Conservation (phyloP, 768 basidiomycete genomes). For the Naganishia vaughanmartiniae region DNA sequence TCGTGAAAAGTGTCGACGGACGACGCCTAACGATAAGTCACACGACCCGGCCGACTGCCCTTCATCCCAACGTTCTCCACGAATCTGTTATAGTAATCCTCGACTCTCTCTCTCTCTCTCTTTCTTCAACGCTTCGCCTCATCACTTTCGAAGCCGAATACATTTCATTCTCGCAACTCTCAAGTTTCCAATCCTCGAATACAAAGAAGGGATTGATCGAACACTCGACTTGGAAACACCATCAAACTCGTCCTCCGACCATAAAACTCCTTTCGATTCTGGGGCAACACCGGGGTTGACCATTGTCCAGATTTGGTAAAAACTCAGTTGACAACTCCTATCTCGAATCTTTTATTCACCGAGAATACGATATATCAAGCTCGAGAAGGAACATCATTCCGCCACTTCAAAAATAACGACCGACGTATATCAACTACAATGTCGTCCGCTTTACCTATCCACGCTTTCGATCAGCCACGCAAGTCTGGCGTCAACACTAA, state of each 20-base stretch:
- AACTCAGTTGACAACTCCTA: too few relatives aligned
- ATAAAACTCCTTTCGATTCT: neutral
- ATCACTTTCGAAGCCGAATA: too few relatives aligned
- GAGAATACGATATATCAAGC: conserved; percentile 8
- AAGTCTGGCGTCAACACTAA: conserved; percentile 1
- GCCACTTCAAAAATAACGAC: neutral
- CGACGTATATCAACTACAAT: neutral
- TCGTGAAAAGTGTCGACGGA: neutral
- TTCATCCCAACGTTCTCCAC: neutral
- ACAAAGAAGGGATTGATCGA: conserved; percentile 7
- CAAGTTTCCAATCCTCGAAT: neutral
- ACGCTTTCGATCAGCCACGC: conserved; percentile 13
- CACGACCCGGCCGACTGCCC: neutral
- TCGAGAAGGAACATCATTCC: neutral
- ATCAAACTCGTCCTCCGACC: neutral
- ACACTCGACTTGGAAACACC: conserved; percentile 13
- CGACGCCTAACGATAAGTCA: neutral
- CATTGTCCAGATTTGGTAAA: neutral
- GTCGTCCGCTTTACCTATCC: conserved; percentile 18
- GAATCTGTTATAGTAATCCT: neutral
- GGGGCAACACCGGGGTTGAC: conserved; percentile 1
- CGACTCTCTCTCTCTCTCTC: neutral
- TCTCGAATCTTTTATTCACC: neutral
- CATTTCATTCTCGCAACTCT: too few relatives aligned
- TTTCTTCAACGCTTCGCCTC: neutral